Evolutionary conservation across 1,139 yeast species (phyloP).

Genomic region (Hansenula lynferdii): DNA sequence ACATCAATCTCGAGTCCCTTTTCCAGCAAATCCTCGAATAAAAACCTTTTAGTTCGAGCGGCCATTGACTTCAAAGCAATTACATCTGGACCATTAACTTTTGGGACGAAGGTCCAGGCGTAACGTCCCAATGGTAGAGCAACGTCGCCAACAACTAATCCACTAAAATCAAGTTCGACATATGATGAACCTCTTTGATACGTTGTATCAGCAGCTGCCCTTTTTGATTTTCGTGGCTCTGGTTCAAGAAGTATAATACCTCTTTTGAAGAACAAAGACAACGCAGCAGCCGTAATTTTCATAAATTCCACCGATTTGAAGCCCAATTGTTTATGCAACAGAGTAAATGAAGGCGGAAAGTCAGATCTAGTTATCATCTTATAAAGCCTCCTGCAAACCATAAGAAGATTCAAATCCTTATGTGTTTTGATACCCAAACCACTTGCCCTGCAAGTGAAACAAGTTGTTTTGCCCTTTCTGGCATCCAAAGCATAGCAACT

Average conservation of each 20-base stretch:
- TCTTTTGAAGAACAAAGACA: constrained; percentile 21
- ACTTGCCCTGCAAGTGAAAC: constrained; percentile 25
- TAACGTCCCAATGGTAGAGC: background rate
- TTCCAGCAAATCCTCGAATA: constrained; percentile 9
- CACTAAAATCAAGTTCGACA: constrained; percentile 9
- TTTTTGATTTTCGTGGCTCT: constrained; percentile 9
- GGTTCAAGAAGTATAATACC: constrained; percentile 16
- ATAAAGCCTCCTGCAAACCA: constrained; percentile 26
- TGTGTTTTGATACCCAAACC: constrained; percentile 14
- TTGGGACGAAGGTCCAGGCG: constrained; percentile 6
- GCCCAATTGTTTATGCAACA: constrained; percentile 14
- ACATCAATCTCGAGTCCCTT: constrained; percentile 13
- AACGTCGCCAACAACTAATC: constrained; percentile 1
- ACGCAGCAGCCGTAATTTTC: constrained; percentile 13
- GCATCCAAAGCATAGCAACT: constrained; percentile 26
- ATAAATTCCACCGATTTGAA: constrained; percentile 10
- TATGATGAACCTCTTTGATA: constrained; percentile 3
- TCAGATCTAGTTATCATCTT: constrained; percentile 18
- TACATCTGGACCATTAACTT: background rate
- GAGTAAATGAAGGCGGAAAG: constrained; percentile 18
- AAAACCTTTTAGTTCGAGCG: constrained; percentile 1
- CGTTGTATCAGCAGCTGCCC: background rate
- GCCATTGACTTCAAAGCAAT: background rate
- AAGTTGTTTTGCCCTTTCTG: constrained; percentile 11
- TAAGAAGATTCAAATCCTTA: constrained; percentile 19